A percentile compares a stretch with the other conserved stretches of the same genome.
Evolutionary conservation across 2,329 filamentous ascomycete genomes (phyloP).

Genomic region (Sporothrix curviconia): DNA sequence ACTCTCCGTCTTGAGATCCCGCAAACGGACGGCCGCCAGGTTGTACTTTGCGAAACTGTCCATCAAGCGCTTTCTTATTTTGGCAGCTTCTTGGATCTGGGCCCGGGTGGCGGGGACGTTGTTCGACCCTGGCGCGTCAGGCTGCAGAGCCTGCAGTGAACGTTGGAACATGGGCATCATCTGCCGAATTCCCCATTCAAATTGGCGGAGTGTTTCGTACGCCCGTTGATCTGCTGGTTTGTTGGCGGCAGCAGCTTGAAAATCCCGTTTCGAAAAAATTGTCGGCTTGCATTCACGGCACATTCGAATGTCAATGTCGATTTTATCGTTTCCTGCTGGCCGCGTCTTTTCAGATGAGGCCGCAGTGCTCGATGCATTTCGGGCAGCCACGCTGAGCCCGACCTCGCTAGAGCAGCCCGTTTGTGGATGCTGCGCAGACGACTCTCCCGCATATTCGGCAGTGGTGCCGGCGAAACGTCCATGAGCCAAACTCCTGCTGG

Average conservation of each 20-base stretch:
- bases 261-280: slow-evolving; percentile 64
- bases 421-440: slow-evolving; percentile 78
- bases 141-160: slow-evolving; percentile 63
- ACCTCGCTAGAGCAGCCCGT: slow-evolving; percentile 83
- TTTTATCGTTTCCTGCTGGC: slow-evolving; percentile 32
- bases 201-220: slow-evolving; percentile 78
- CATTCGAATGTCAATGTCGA: slow-evolving; percentile 79
- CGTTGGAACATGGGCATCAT: slow-evolving; percentile 81
- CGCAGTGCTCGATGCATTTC: slow-evolving; percentile 36
- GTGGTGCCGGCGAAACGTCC: slow-evolving; percentile 89
- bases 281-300: slow-evolving; percentile 75
- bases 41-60: slow-evolving; percentile 89
- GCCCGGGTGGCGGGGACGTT: slow-evolving; percentile 46
- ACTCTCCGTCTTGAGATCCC: slow-evolving; percentile 68
- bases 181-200: slow-evolving; percentile 77
- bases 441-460: slow-evolving; percentile 90
- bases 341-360: slow-evolving; percentile 22
- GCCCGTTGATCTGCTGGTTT: slow-evolving; percentile 70
- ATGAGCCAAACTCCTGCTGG: slow-evolving; percentile 88
- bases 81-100: slow-evolving; percentile 78
- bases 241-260: slow-evolving; percentile 59
- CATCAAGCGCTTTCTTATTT: slow-evolving; percentile 81
- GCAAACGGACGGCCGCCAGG: slow-evolving; percentile 69
- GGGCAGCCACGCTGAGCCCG: slow-evolving; percentile 62
- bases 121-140: slow-evolving; percentile 26